Evolutionary conservation across 1,284 basidiomycete genomes (phyloP), one percentile per base, ranked within the genome.

Genomic region (Coniferiporia weirii): DNA sequence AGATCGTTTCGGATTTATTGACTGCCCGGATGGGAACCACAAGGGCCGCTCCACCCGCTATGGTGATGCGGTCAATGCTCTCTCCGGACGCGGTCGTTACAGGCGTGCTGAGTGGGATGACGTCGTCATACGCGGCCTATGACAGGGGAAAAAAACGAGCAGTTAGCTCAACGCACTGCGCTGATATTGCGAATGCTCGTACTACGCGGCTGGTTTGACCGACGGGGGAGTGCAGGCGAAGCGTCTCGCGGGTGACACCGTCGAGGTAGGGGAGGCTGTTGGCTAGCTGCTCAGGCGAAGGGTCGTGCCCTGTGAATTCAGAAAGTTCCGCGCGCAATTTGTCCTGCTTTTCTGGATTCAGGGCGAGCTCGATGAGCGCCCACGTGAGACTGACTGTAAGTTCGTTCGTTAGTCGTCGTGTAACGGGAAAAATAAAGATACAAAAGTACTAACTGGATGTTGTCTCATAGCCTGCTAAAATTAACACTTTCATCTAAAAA

Each of bases 1-100:
- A 86, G 32, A 83, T 68, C 36, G 64, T 71, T 60, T 66, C 76
- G 54, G 74, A 82, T 48, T 70, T 68, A 65, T 85, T 82, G 47
- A 84, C 74, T 20, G 67, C 67, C 1, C 64, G 54, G 19, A 79
- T 72, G 0, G 81, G 75, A 0, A 77, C 69, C 1, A 64, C 67
- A 9, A 85, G 60, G 1, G 65, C 53, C 0, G 76, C 75, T 5
- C 81, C 54, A 10, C 19, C 15, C 15, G 22, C 35, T 4, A 56
- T 38, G 32, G 20, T 9, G 12, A 56, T 20, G 9, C 20, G 9
- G 34, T 47, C 38, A 13, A 56, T 13, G 13, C 3, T 6, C 46
- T 35, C 27, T 22, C 54, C 54, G 1, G 44, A 36, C 2, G 44
- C 20, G 10, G 27, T 49, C 6, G 45, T 56, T 7, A 56, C 17